Conservation (phyloP, 352 stramenopile species). For the Globisporangium paddicum region DNA sequence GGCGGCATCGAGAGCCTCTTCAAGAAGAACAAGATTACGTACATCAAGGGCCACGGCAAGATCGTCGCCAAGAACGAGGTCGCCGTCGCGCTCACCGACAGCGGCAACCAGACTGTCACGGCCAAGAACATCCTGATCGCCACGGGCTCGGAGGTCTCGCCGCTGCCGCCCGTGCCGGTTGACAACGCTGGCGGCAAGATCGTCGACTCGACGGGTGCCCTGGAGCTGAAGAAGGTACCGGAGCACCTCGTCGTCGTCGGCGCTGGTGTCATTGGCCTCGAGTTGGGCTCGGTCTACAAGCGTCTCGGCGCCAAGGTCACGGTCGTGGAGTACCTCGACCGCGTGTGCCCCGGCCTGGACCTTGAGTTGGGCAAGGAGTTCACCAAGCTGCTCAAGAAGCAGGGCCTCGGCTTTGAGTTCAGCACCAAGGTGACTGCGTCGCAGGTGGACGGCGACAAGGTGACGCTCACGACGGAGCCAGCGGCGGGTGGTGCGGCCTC, state of each 20-base stretch:
- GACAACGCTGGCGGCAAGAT: conserved; percentile 97
- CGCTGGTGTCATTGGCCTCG: conserved; percentile 97
- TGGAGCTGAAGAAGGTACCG: conserved; percentile 92
- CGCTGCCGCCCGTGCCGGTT: conserved; percentile 94
- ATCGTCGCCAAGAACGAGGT: conserved; percentile 92
- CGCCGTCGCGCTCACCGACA: conserved; percentile 88
- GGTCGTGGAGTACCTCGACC: conserved; percentile 98
- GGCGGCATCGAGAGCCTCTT: conserved; percentile 97
- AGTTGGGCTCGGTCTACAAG: conserved; percentile 98
- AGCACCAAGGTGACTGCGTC: conserved; percentile 96
- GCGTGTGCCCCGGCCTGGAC: conserved; percentile 92
- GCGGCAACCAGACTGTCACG: conserved; percentile 89
- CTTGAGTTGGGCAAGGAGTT: conserved; percentile 96
- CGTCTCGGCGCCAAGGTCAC: conserved; percentile 95
- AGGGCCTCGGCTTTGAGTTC: conserved; percentile 98
- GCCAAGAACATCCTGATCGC: conserved; percentile 98
- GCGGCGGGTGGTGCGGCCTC: conserved; percentile 43
- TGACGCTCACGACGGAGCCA: conserved; percentile 96
- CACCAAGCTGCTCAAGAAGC: conserved; percentile 97
- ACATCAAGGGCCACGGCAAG: conserved; percentile 96
- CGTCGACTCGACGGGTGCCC: conserved; percentile 97
- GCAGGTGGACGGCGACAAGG: conserved; percentile 88
- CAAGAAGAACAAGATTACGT: conserved; percentile 99
- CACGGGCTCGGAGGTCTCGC: conserved; percentile 88
- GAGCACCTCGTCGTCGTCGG: conserved; percentile 96